Percentiles rank a stretch among this genome's conserved stretches.
Evolutionary conservation across 495 filamentous ascomycete genomes (phyloP).

Genomic region (Hypoxylon subgilvum): DNA sequence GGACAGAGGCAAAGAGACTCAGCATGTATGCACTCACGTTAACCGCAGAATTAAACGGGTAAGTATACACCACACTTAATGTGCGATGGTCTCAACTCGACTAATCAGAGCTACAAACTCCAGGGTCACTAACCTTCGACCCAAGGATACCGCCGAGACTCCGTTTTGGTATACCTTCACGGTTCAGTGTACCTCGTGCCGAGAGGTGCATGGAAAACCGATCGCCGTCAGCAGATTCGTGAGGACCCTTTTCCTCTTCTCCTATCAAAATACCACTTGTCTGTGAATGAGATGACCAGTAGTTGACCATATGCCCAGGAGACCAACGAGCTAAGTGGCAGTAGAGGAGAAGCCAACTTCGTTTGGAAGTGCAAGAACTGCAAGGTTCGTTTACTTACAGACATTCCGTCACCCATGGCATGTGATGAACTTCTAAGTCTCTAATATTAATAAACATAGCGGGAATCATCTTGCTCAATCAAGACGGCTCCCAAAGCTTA

Average conservation of each 20-base stretch:
- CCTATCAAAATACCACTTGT: too few relatives aligned
- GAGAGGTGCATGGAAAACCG: slow-evolving; percentile 86
- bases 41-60: slow-evolving; percentile 79
- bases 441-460: slow-evolving; percentile 39
- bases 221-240: slow-evolving; percentile 90
- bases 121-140: slow-evolving; percentile 88
- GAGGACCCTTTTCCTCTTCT: slow-evolving; percentile 44
- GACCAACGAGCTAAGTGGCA: slow-evolving; percentile 82
- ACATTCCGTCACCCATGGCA: background rate
- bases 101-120: slow-evolving; percentile 31
- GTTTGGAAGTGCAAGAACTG: slow-evolving; percentile 97
- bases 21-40: slow-evolving; percentile 81
- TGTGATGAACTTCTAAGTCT: background rate
- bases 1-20: background rate
- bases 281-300: too few relatives aligned
- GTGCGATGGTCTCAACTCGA: slow-evolving; percentile 9
- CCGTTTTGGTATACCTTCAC: slow-evolving; percentile 96
- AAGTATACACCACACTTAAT: slow-evolving; percentile 19
- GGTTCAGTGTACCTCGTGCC: slow-evolving; percentile 94
- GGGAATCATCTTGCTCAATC: slow-evolving; percentile 70
- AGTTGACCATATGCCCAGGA: slow-evolving; percentile 60
- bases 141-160: slow-evolving; percentile 75
- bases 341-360: slow-evolving; percentile 94
- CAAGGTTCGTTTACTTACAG: slow-evolving; percentile 57
- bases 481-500: slow-evolving; percentile 73